These are phyloP conservation scores for Epichloe amarillans DNA, from an alignment of 2,329 filamentous ascomycete species.

Conservation along the genomic window DNA sequence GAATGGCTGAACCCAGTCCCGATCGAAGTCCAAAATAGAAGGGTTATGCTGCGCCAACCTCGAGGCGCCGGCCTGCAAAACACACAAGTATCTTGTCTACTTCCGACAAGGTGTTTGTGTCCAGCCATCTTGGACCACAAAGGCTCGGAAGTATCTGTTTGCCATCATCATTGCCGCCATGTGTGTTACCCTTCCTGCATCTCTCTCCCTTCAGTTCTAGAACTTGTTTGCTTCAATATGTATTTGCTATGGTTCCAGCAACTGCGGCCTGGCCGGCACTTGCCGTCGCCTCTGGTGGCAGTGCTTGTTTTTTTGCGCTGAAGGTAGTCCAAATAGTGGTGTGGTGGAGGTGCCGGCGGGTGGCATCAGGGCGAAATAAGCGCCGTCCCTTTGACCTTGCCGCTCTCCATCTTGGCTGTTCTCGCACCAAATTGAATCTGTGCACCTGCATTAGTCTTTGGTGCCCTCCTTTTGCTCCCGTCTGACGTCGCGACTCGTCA, in stretches of 20 bases:
- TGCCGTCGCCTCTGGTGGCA: background rate
- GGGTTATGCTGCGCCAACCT: slow-evolving; percentile 28
- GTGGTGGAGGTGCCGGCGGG: background rate
- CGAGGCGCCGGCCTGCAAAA: slow-evolving; percentile 27
- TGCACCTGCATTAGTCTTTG: background rate
- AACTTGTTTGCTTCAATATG: background rate
- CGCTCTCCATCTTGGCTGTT: slow-evolving; percentile 70
- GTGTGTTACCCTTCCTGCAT: background rate
- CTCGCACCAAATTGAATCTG: slow-evolving; percentile 73
- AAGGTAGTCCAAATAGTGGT: background rate
- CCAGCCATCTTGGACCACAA: slow-evolving; percentile 9
- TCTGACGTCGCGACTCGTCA: background rate
- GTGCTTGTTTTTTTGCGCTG: background rate
- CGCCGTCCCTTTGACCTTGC: slow-evolving; percentile 56
- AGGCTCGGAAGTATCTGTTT: slow-evolving; percentile 64
- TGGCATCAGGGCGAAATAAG: slow-evolving; percentile 30
- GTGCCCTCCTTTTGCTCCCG: no score
- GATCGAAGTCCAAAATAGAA: background rate
- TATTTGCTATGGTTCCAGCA: no score
- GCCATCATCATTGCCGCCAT: slow-evolving; percentile 47
- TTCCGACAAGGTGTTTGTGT: background rate
- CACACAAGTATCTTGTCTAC: slow-evolving; percentile 18
- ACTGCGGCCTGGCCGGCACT: background rate
- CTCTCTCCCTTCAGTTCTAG: background rate
- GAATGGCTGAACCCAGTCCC: background rate